Percentiles rank a stretch among this genome's conserved stretches.
phyloP scores from a whole-genome alignment of 2,329 filamentous ascomycete species.

The Chaetoscypha palmicola region DNA sequence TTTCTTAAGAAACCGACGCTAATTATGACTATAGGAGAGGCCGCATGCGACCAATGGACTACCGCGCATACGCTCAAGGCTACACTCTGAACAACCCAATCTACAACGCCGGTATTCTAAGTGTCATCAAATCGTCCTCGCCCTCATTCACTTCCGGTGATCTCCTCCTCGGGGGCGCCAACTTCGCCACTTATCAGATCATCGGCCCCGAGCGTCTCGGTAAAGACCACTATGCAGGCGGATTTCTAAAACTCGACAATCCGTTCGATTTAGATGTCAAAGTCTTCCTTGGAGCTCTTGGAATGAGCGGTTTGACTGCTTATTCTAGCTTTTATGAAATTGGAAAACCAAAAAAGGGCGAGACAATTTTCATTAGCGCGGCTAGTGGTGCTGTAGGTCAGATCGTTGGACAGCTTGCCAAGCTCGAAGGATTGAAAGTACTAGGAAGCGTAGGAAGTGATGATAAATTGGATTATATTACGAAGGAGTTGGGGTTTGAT shows the following conservation, averaged over 20 bases:
- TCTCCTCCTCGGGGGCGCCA: conserved; percentile 48
- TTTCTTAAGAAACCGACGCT: not conserved
- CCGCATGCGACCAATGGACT: conserved; percentile 54
- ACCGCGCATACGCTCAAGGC: conserved; percentile 41
- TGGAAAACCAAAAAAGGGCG: conserved; percentile 61
- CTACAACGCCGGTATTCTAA: conserved; percentile 54
- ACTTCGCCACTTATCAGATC: conserved; percentile 61
- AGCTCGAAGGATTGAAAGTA: conserved; percentile 65
- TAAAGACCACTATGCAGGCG: conserved; percentile 33
- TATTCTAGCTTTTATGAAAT: conserved; percentile 64
- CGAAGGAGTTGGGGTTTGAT: conserved; percentile 64
- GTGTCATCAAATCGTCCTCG: conserved; percentile 61
- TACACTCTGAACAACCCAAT: conserved; percentile 51
- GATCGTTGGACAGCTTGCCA: conserved; percentile 61
- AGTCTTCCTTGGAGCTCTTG: conserved; percentile 66
- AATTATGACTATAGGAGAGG: conserved; percentile 43
- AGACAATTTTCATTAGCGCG: conserved; percentile 67
- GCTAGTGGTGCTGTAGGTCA: conserved; percentile 67
- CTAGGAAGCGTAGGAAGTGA: conserved; percentile 69
- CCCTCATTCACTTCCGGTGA: conserved; percentile 59
- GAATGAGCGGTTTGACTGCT: conserved; percentile 70
- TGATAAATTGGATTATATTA: conserved; percentile 66
- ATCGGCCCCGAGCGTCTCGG: conserved; percentile 36
- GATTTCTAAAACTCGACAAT: conserved; percentile 55
- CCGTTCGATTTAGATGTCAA: conserved; percentile 56